Evolutionary conservation across 345 rosid genomes (phyloP), one percentile per base, ranked within the genome.

Genomic region (Dipteronia sinensis): DNA sequence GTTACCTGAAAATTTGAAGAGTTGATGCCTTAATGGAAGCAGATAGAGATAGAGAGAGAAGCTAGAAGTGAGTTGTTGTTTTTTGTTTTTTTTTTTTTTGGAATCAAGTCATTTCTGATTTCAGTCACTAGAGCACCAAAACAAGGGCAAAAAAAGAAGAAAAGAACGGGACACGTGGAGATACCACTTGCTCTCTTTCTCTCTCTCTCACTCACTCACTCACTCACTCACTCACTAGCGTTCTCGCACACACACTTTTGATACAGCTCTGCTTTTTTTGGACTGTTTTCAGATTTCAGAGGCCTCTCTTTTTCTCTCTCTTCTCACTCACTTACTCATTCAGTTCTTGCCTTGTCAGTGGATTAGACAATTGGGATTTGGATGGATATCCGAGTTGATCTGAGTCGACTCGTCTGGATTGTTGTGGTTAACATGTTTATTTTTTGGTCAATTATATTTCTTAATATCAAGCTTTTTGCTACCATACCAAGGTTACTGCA

Each of bases 141-240:
- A 23, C 13, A 11, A 2, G 7, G 20, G 0, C 8, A 12, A 15
- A 23, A 42, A 11, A 13, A 47, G 46, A 38, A 42, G 16, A 44
- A 74, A 63, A 47, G 0, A 12, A 3, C 17, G 42, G 31, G 83
- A 80, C 83, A 66, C 59, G 74, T 81, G 83, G 62, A 74, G 64
- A 59, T 3, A 59, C 64, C 64, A 59, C 27, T 59, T 22, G 27
- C 25, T 15, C n/a, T 16, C 58, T 3, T 19, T 59, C 64, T 1
- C 11, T n/a, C n/a, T 59, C 64, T 8, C 64, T 59, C 58, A 71
- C 71, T 69, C 38, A 31, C 38, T 34, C 38, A 34, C 38, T 59
- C 64, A 20, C 64, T 59, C 58, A 71, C 71, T 69, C 38, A 31
- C 38, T 34, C 38, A 34, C 38, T 34, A 34, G 46, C 69, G 69